Conservation (phyloP, 768 basidiomycete genomes). For the Lactarius hatsudake region DNA sequence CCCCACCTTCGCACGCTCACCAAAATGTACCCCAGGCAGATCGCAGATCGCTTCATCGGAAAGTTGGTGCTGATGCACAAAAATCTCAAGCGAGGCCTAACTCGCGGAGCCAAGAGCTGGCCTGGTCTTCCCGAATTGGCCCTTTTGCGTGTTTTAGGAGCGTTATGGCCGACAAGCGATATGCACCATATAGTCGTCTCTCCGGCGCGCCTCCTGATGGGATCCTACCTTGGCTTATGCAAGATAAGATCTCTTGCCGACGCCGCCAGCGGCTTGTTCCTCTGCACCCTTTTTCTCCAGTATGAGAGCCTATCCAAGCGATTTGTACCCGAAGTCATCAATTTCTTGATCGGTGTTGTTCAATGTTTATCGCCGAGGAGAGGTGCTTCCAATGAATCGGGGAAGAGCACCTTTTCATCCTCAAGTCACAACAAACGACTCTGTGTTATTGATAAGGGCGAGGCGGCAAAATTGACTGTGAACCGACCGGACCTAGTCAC, state of each 20-base stretch:
- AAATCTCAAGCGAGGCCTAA: slow-evolving; percentile 82
- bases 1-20: slow-evolving; percentile 79
- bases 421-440: slow-evolving; percentile 61
- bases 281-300: slow-evolving; percentile 81
- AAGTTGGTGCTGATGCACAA: slow-evolving; percentile 92
- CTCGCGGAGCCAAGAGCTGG: slow-evolving; percentile 82
- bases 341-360: slow-evolving; percentile 70
- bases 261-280: slow-evolving; percentile 81
- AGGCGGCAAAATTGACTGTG: slow-evolving; percentile 40
- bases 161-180: slow-evolving; percentile 92
- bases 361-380: slow-evolving; percentile 70
- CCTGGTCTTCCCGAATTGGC: slow-evolving; percentile 81
- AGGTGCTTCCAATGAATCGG: slow-evolving; percentile 42
- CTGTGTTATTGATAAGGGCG: slow-evolving; percentile 38
- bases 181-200: slow-evolving; percentile 87
- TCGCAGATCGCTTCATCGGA: slow-evolving; percentile 73
- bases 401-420: slow-evolving; percentile 70
- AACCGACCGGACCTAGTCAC: slow-evolving; percentile 47
- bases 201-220: slow-evolving; percentile 84
- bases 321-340: slow-evolving; percentile 84
- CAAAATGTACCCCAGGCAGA: slow-evolving; percentile 74
- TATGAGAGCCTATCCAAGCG: slow-evolving; percentile 85
- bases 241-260: slow-evolving; percentile 75
- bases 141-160: slow-evolving; percentile 75
- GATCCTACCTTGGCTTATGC: slow-evolving; percentile 83